These are phyloP conservation scores for Haplosporangium sp. DNA, from an alignment of 371 early-diverging fungal species.

Conservation along the genomic window DNA sequence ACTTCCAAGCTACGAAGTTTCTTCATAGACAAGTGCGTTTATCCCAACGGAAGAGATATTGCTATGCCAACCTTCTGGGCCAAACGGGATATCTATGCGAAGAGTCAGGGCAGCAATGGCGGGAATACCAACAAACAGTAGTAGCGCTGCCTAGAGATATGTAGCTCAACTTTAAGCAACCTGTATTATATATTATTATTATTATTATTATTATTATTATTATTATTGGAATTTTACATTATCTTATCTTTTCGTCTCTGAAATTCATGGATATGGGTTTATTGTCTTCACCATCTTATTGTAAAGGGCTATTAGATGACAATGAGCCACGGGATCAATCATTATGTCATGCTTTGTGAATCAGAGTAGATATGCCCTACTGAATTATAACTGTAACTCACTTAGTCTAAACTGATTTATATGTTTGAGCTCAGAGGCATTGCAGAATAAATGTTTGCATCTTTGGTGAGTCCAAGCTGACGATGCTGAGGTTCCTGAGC, in stretches of 20 bases:
- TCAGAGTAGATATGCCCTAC: neutral
- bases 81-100: conserved; percentile 56
- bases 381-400: neutral
- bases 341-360: neutral
- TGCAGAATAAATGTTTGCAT: conserved; percentile 2
- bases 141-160: conserved; percentile 3
- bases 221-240: neutral
- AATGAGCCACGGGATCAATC: neutral
- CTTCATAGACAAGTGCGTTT: conserved; percentile 75
- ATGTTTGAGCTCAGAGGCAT: neutral
- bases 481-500: neutral
- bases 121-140: conserved; percentile 17
- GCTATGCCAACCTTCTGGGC: conserved; percentile 58
- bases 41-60: conserved; percentile 62
- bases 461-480: neutral
- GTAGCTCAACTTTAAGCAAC: neutral
- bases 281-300: neutral
- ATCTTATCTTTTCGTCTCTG: too few relatives aligned
- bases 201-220: too few relatives aligned
- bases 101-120: conserved; percentile 33
- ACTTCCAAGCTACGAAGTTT: conserved; percentile 75
- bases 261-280: neutral
- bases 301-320: neutral
- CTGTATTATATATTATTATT: neutral
- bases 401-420: neutral